phyloP scores from a whole-genome alignment of 257 asterid species.

The Mentha longifolia region DNA sequence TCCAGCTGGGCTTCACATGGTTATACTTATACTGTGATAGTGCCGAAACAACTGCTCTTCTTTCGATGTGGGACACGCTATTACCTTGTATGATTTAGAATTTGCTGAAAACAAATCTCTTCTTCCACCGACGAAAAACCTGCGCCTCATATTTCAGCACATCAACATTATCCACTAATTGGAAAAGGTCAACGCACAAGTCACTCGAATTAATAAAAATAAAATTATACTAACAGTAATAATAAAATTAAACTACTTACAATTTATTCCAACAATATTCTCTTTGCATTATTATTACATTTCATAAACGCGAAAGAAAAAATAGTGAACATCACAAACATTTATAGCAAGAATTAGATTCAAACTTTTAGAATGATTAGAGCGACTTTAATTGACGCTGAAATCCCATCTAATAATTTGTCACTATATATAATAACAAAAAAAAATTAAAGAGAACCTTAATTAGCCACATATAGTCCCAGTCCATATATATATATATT shows the following conservation, averaged over 20 bases:
- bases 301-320: neutral
- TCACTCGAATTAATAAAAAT: neutral
- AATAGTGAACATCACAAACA: too few species aligned
- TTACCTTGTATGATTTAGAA: too few species aligned
- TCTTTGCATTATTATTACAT: neutral
- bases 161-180: neutral
- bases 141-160: too few species aligned
- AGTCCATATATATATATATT: too few species aligned
- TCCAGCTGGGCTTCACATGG: neutral
- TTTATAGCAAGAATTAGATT: neutral
- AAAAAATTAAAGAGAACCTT: neutral
- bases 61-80: neutral
- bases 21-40: too few species aligned
- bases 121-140: too few species aligned
- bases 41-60: too few species aligned
- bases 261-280: neutral
- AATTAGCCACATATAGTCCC: neutral
- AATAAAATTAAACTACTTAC: too few species aligned
- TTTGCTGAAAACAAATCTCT: too few species aligned
- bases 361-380: neutral
- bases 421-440: neutral
- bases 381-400: neutral
- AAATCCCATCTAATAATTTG: neutral
- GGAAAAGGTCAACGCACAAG: neutral
- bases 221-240: neutral